phyloP scores from a whole-genome alignment of 225 moss, liverwort and hornwort species.

The Neckera pumila region DNA sequence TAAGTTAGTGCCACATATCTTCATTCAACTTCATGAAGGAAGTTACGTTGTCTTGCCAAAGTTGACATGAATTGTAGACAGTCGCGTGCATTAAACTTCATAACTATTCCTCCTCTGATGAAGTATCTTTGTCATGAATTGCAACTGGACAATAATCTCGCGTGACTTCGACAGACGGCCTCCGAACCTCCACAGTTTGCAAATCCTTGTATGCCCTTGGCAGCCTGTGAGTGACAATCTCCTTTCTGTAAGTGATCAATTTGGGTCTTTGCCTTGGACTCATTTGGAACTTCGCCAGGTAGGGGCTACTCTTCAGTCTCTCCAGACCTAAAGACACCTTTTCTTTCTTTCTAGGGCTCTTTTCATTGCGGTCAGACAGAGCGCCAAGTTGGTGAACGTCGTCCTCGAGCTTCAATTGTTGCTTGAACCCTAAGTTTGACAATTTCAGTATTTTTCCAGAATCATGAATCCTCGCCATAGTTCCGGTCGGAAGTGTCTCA shows the following conservation, averaged over 20 bases:
- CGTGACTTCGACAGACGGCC: background rate
- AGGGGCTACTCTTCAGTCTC: constrained; percentile 5
- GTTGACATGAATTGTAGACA: background rate
- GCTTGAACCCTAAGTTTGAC: background rate
- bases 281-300: background rate
- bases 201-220: background rate
- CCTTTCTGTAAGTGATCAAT: background rate
- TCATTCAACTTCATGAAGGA: background rate
- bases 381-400: background rate
- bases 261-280: background rate
- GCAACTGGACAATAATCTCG: background rate
- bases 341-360: background rate
- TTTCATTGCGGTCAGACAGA: background rate
- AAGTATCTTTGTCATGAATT: background rate
- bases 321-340: background rate
- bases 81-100: background rate
- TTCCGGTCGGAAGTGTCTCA: background rate
- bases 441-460: background rate
- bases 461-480: background rate
- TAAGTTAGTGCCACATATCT: background rate
- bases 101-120: background rate
- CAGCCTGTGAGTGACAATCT: background rate
- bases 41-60: background rate
- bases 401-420: background rate
- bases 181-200: background rate